phyloP scores from a whole-genome alignment of 140 eudicot genomes.

The Oenanthe javanica region DNA sequence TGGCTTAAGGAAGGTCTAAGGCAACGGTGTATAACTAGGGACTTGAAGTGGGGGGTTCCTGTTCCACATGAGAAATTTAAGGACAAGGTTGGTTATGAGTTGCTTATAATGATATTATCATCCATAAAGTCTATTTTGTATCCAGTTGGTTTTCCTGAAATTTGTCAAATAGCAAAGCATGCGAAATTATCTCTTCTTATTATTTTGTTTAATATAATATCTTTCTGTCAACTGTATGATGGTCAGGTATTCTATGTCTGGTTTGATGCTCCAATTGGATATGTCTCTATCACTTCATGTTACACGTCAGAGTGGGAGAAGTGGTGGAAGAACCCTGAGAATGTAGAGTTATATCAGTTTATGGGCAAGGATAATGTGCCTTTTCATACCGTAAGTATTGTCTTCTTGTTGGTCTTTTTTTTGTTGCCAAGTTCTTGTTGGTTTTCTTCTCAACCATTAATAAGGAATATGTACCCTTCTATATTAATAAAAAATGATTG shows the following conservation, averaged over 20 bases:
- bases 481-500: not conserved
- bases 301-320: constrained; percentile 94
- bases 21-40: constrained; percentile 91
- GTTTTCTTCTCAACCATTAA: not conserved
- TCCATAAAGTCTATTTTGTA: not conserved
- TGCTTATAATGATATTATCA: not conserved
- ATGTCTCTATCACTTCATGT: constrained; percentile 83
- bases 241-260: constrained; percentile 91
- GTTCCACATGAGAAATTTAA: constrained; percentile 78
- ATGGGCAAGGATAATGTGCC: constrained; percentile 99
- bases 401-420: constrained; percentile 5
- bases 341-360: constrained; percentile 92
- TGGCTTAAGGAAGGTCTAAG: constrained; percentile 95
- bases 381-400: constrained; percentile 79
- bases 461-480: not conserved
- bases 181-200: not conserved
- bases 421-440: not conserved
- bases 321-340: constrained; percentile 99
- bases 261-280: constrained; percentile 99
- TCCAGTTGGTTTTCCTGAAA: not conserved
- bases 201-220: not conserved
- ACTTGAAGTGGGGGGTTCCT: constrained; percentile 97
- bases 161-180: not conserved
- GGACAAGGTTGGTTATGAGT: constrained; percentile 55
- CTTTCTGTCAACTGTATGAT: not conserved